Evolutionary conservation across 2,329 filamentous ascomycete genomes (phyloP), one percentile per base, ranked within the genome.

Genomic region (Gremmenia infestans): DNA sequence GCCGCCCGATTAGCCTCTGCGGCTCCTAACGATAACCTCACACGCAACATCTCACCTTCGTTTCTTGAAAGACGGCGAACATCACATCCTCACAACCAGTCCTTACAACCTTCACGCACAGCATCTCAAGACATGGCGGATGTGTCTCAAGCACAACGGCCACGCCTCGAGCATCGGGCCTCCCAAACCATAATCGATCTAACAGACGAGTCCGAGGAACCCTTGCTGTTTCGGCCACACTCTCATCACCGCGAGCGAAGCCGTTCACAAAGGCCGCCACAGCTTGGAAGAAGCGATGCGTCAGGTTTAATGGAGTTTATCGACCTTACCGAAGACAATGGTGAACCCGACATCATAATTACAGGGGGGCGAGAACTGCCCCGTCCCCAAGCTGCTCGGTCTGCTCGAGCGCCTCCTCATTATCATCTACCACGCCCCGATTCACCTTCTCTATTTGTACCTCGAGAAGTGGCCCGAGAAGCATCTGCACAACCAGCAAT

Each of bases 291-390:
- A 56, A 68, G 62, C 51, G 64, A 68, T 60, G 59, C 60, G 22
- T 37, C 58, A 17, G 56, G 52, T 7, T 23, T 67, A 11, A 58
- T 52, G n/a, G 58, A 65, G 17, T 68, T 81, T 28, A 81, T 83
- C 52, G 81, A 83, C 63, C 72, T 83, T 9, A 83, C 80, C 2
- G 70, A 70, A 25, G 78, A 81, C 56, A 72, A 72, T 6, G 70
- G 71, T 11, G 72, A 73, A 14, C 51, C 61, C 23, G 70, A 72
- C 5, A 51, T 70, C 37, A 67, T 71, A 1, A 61, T 72, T 6
- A 64, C 65, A 63, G 50, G 59, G 62, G 52, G 46, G 62, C 49
- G 66, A 60, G 14, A 58, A 63, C 52, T 65, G 51, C 54, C 58
- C 28, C 46, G n/a, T 40, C 60, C 54, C 40, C 54, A 45, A 35